Conservation (phyloP, 164 flowering plant genomes). For the Vitis rupestris region DNA sequence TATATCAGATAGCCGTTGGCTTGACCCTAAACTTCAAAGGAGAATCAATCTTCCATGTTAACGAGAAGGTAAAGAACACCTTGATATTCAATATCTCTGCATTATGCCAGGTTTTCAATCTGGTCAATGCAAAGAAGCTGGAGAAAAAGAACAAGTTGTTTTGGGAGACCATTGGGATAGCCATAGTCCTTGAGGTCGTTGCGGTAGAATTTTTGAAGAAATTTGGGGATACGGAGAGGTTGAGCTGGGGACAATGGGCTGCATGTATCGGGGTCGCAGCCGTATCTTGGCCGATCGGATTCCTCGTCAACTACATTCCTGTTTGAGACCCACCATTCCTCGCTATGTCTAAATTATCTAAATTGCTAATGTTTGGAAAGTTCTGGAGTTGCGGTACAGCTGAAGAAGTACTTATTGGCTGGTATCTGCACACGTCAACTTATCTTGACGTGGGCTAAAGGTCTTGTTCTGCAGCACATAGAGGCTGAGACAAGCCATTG, state of each 20-base stretch:
- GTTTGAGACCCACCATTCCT: constrained; percentile 33
- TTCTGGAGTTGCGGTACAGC: no score
- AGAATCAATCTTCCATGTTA: constrained; percentile 34
- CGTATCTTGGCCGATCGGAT: constrained; percentile 53
- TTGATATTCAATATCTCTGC: constrained; percentile 59
- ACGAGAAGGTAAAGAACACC: constrained; percentile 37
- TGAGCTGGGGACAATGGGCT: constrained; percentile 60
- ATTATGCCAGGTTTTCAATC: constrained; percentile 59
- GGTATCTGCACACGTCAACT: no score
- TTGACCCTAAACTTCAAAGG: constrained; percentile 48
- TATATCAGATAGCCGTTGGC: constrained; percentile 46
- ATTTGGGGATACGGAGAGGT: constrained; percentile 54
- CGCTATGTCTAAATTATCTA: background rate
- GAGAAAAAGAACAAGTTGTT: constrained; percentile 50
- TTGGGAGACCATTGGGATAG: constrained; percentile 34
- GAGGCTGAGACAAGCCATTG: no score
- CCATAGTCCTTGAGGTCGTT: constrained; percentile 43
- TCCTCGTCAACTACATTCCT: constrained; percentile 49
- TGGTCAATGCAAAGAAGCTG: constrained; percentile 45
- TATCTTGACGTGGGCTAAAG: no score
- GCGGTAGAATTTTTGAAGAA: constrained; percentile 50
- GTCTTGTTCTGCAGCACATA: no score
- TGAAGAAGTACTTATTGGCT: no score
- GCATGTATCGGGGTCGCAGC: constrained; percentile 39
- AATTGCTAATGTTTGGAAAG: no score